Conservation (phyloP, 257 asterid genomes). For the Fraxinus quadrangulata region DNA sequence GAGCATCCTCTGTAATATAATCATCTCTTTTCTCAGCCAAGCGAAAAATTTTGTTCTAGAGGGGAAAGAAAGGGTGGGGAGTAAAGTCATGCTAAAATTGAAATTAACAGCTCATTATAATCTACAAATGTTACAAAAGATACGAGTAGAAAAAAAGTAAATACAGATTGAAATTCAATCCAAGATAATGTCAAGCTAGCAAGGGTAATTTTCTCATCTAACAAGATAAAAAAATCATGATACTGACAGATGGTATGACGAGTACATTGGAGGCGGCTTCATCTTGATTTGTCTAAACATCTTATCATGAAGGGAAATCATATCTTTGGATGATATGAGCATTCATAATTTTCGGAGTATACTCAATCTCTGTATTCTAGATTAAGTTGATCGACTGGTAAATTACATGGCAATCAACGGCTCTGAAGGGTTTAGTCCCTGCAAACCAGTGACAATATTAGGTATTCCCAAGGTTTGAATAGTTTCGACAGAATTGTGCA, state of each 20-base stretch:
- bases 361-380: neutral
- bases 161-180: slow-evolving; percentile 11
- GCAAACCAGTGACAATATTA: slow-evolving; percentile 11
- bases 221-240: slow-evolving; percentile 1
- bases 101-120: slow-evolving; percentile 17
- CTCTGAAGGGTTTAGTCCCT: slow-evolving; percentile 37
- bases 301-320: neutral
- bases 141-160: neutral
- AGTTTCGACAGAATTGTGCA: neutral
- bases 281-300: neutral
- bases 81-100: neutral
- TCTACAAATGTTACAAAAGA: slow-evolving; percentile 4
- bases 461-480: neutral
- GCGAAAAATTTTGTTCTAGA: neutral
- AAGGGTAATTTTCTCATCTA: slow-evolving; percentile 14
- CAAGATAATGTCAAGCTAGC: slow-evolving; percentile 12
- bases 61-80: neutral
- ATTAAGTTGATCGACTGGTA: neutral
- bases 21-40: neutral
- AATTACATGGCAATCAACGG: neutral
- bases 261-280: neutral
- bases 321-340: neutral
- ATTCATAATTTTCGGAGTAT: neutral
- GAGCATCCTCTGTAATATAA: neutral
- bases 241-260: neutral